A percentile compares a stretch with the other conserved stretches of the same genome.
These are phyloP conservation scores for Sclerotinia subarctica DNA, from an alignment of 2,329 filamentous ascomycete genomes.

Conservation along the genomic window DNA sequence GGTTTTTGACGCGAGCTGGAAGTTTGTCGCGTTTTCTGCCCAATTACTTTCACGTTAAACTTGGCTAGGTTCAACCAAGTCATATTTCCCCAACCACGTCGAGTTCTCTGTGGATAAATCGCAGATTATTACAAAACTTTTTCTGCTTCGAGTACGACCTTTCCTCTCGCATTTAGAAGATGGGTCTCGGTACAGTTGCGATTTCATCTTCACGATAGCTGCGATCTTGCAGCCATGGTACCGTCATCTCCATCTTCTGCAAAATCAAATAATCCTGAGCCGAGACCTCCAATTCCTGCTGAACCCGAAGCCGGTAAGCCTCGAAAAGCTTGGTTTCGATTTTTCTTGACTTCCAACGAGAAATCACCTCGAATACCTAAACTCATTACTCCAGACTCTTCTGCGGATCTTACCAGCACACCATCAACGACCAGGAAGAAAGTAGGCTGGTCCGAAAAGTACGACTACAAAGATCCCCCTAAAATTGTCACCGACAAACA, in stretches of 20 bases:
- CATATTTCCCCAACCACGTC: slow-evolving; percentile 3
- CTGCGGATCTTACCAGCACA: slow-evolving; percentile 37
- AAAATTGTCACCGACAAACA: slow-evolving; percentile 25
- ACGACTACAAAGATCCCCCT: slow-evolving; percentile 51
- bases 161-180: slow-evolving; percentile 1
- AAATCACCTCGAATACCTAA: slow-evolving; percentile 22
- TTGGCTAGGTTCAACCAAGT: not conserved
- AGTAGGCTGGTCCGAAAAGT: slow-evolving; percentile 61
- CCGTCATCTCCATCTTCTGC: slow-evolving; percentile 28
- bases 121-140: not conserved
- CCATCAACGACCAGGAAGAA: slow-evolving; percentile 44
- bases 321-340: slow-evolving; percentile 30
- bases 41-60: not conserved
- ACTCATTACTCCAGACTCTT: slow-evolving; percentile 34
- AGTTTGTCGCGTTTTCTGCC: slow-evolving; percentile 18
- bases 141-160: not conserved
- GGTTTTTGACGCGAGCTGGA: slow-evolving; percentile 17
- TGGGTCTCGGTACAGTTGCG: slow-evolving; percentile 16
- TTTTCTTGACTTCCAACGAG: slow-evolving; percentile 20
- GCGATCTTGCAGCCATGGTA: slow-evolving; percentile 38
- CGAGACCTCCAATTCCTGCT: slow-evolving; percentile 67
- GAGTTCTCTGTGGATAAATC: slow-evolving; percentile 6
- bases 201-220: slow-evolving; percentile 13
- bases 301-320: slow-evolving; percentile 40
- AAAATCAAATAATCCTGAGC: slow-evolving; percentile 50